These are phyloP conservation scores for Zea luxurians DNA, from an alignment of 176 grass and related monocot species.

Conservation along the genomic window DNA sequence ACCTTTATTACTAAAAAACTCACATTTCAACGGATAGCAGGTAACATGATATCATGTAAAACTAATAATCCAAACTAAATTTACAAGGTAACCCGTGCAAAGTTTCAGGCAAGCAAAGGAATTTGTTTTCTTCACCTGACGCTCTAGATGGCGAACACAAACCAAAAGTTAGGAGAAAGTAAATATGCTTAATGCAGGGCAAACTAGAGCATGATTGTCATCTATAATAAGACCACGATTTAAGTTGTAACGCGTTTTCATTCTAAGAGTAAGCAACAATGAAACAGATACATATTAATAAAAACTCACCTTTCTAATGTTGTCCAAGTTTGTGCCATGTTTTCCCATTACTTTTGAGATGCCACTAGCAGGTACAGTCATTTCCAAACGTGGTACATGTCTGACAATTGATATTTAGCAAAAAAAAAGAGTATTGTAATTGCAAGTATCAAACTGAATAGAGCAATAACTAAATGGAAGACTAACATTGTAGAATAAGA, in stretches of 20 bases:
- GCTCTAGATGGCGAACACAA: too few relatives aligned
- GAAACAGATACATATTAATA: too few relatives aligned
- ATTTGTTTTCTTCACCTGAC: not conserved
- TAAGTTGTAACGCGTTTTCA: too few relatives aligned
- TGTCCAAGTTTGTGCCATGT: conserved; percentile 67
- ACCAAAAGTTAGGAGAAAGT: too few relatives aligned
- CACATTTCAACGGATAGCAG: not conserved
- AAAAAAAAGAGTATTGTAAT: conserved; percentile 1
- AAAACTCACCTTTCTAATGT: too few relatives aligned
- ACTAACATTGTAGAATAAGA: not conserved
- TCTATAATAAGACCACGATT: too few relatives aligned
- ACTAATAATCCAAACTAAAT: not conserved
- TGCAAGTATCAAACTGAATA: too few relatives aligned
- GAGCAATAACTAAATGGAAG: conserved; percentile 3
- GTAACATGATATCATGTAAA: not conserved
- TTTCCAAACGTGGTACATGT: conserved; percentile 56
- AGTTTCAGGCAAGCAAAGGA: not conserved
- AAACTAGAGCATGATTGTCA: too few relatives aligned
- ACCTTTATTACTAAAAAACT: conserved; percentile 11
- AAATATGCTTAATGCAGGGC: too few relatives aligned
- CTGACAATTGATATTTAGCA: conserved; percentile 34
- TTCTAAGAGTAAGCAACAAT: too few relatives aligned
- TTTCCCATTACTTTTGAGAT: conserved; percentile 94
- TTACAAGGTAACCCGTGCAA: not conserved
- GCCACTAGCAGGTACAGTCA: conserved; percentile 70